Evolutionary conservation across 2,329 filamentous ascomycete species (phyloP), one percentile per base, ranked within the genome.

Genomic region (Calycina marina): DNA sequence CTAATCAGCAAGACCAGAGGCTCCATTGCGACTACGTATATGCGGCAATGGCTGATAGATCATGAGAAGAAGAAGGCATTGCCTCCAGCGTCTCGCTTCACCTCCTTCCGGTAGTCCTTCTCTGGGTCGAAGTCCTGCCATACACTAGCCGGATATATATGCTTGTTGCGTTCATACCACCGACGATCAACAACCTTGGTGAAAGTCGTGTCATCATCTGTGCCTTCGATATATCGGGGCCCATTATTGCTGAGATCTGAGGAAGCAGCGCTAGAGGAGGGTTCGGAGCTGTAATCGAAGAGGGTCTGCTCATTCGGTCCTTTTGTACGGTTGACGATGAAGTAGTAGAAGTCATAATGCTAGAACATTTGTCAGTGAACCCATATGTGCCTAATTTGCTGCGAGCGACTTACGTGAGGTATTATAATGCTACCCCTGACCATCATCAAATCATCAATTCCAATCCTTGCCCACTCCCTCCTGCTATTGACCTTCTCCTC

Each of bases 341-440:
- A 96, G 59, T 88, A 90, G 55, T 96, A 90, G 53, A 98, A 85
- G 43, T 96, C 88, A 52, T 92, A 94, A 56, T 98, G 90, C 84
- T 96, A 51, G 28, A 12, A 16, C 4, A 22, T 25, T 29, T 37
- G 35, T 48, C 32, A 30, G 34, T 17, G 35, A 14, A 42, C 55
- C 43, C 30, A 31, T 27, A n/a, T 30, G 8, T 31, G 35, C 40
- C 25, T 1, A 13, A 25, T 17, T 28, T 29, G 12, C 11, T 3
- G 4, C 4, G 18, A 28, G 24, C 27, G 3, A 72, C 80, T 65
- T 61, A 93, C 86, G 64, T 93, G 90, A 37, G 90, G 88, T 46
- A 98, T 74, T 34, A 98, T 94, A 28, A 96, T 68, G 35, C 85
- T 82, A 10, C 84, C 85, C 49, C 84, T 69, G 5, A 98, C 86